Evolutionary conservation across 805 yeast species (phyloP), one percentile per base, ranked within the genome.

Genomic region (Saccharomycopsis fibuligera): DNA sequence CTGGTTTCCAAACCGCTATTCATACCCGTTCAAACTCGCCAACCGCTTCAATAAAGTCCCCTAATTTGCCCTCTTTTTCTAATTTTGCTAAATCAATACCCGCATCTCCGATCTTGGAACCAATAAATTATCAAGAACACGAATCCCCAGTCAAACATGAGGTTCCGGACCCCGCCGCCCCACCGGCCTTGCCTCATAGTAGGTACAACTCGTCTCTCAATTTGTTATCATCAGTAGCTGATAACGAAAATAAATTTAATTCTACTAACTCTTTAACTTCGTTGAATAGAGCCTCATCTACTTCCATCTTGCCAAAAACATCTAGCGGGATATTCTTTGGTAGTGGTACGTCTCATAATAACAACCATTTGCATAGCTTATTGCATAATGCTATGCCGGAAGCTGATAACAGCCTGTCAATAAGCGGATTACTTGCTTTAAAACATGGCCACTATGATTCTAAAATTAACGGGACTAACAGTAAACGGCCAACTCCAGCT

Each of bases 301-400:
- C 37, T 17, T 17, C 42, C 4, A 10, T 46, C n/a, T 27, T 50
- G 14, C 50, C 53, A 23, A 46, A 51, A 37, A 41, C 46, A 4
- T 25, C 44, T 12, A 51, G 55, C 25, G 55, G 55, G 19, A 51
- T 51, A 24, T 51, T 51, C 35, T 48, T 48, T 37, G 51, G 54
- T n/a, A 30, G 42, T 14, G 54, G 51, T 19, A n/a, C 31, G 29
- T 23, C 21, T 27, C 23, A 23, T 21, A 22, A 8, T 33, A 14
- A 9, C 4, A 41, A 5, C 12, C 45, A 17, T 16, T 45, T 31
- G n/a, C 35, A 36, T 17, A 29, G 12, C 14, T 19, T 17, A 9
- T 25, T 23, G 5, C 16, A n/a, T 19, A 42, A 10, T 27, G 42
- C 21, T 21, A 14, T 37, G 21, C n/a, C 4, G 22, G 45, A 46